Evolutionary conservation across 1,284 basidiomycete genomes (phyloP).

Genomic region (Microstroma glucosiphilum): DNA sequence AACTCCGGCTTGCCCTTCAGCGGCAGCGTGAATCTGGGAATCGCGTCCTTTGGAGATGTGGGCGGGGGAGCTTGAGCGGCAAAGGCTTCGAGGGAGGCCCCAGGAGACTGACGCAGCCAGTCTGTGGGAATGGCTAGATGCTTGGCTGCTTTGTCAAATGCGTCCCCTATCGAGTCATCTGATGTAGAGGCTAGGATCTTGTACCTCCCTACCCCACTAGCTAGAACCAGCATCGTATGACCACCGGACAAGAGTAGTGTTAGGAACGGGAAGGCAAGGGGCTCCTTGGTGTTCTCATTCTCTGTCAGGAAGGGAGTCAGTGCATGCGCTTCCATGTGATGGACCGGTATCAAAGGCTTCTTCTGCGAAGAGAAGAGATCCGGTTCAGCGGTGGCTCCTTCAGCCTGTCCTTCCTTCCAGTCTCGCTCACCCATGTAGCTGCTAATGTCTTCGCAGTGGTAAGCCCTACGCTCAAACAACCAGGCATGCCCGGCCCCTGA

Average conservation of each 20-base stretch:
- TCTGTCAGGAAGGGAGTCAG: conserved; percentile 35
- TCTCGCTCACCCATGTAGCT: conserved; percentile 17
- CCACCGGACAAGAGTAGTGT: conserved; percentile 46
- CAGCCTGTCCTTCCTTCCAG: no score
- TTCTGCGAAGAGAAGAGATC: no score
- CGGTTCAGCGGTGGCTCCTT: no score
- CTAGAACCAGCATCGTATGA: conserved; percentile 45
- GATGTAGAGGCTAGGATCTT: conserved; percentile 34
- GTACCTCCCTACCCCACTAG: conserved; percentile 22
- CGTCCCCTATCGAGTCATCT: conserved; percentile 46
- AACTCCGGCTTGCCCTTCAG: conserved; percentile 30
- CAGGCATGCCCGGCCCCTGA: conserved; percentile 44
- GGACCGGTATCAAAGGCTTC: conserved; percentile 41
- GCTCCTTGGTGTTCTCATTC: conserved; percentile 4
- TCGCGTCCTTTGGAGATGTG: not conserved
- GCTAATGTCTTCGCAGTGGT: conserved; percentile 38
- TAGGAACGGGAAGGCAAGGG: conserved; percentile 36
- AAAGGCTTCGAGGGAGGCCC: conserved; percentile 37
- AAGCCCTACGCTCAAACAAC: conserved; percentile 37
- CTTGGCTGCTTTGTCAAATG: conserved; percentile 45
- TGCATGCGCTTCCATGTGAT: conserved; percentile 47
- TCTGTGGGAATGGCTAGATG: conserved; percentile 26
- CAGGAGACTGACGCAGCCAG: conserved; percentile 37
- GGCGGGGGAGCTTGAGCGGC: conserved; percentile 13
- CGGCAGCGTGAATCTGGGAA: conserved; percentile 14